Conservation (phyloP, 2,329 filamentous ascomycete genomes). For the Thermomyces lanuginosus region DNA sequence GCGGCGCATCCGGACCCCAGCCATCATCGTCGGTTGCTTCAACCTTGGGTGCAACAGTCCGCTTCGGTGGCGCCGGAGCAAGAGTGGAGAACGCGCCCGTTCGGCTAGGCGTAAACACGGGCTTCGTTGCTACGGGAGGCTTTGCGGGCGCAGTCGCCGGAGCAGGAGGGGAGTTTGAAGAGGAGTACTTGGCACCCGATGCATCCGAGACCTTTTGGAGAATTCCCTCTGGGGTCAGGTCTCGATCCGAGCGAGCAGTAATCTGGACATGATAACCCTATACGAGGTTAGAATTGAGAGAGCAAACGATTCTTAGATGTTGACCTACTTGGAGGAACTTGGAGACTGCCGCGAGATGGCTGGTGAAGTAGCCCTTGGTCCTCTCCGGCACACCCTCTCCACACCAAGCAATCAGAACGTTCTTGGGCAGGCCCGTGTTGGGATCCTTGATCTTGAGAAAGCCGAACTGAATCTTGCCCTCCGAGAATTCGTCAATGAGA, state of each 20-base stretch:
- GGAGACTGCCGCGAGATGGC: conserved; percentile 73
- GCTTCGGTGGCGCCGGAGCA: conserved; percentile 52
- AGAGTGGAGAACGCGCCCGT: conserved; percentile 37
- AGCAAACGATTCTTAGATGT: not conserved
- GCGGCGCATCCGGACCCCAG: conserved; percentile 91
- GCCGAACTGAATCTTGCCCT: conserved; percentile 91
- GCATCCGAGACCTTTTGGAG: conserved; percentile 88
- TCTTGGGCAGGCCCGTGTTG: conserved; percentile 78
- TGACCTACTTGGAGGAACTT: conserved; percentile 65
- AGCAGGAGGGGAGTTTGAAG: conserved; percentile 34
- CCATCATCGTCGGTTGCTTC: conserved; percentile 63
- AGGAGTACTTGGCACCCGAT: conserved; percentile 85
- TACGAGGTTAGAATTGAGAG: not conserved
- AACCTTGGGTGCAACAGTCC: conserved; percentile 35
- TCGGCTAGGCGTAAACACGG: conserved; percentile 68
- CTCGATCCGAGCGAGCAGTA: conserved; percentile 77
- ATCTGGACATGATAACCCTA: conserved; percentile 93
- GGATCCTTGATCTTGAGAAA: conserved; percentile 94
- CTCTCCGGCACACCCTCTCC: conserved; percentile 95
- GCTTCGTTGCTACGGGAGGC: conserved; percentile 69
- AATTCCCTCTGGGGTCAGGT: conserved; percentile 74
- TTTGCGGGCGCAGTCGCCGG: conserved; percentile 37
- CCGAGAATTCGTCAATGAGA: conserved; percentile 87
- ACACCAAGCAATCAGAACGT: conserved; percentile 88
- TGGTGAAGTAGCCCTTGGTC: conserved; percentile 97